Evolutionary conservation across 139 green algal species (phyloP).

Genomic region (Edaphochlamys debaryana): DNA sequence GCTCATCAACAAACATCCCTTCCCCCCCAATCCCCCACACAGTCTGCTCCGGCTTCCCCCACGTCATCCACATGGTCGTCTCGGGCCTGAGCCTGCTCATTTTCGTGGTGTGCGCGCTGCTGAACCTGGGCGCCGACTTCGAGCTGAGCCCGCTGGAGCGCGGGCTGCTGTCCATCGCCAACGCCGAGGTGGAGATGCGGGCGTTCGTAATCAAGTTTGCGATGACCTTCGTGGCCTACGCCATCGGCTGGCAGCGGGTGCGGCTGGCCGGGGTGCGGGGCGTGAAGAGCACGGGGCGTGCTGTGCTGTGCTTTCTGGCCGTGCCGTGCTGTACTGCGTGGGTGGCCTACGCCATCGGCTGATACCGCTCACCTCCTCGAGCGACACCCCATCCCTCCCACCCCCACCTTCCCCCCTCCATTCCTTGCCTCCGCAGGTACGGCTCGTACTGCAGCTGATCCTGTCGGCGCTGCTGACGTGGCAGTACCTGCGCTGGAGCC

Average conservation of each 20-base stretch:
- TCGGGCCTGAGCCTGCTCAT: not conserved
- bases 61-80: conserved; percentile 22
- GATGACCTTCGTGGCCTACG: conserved; percentile 37
- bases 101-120: conserved; percentile 26
- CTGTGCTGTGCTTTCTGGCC: too few relatives aligned
- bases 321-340: too few relatives aligned
- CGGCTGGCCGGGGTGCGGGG: too few relatives aligned
- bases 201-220: conserved; percentile 41
- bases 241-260: conserved; percentile 28
- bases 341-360: too few relatives aligned
- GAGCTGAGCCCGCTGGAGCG: conserved; percentile 25
- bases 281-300: too few relatives aligned
- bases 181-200: conserved; percentile 26
- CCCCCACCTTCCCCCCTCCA: not conserved
- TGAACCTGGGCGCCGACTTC: conserved; percentile 35
- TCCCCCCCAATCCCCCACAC: not conserved
- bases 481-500: conserved; percentile 30
- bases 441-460: conserved; percentile 6
- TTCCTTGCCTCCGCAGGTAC: not conserved
- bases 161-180: conserved; percentile 14
- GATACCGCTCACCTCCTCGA: too few relatives aligned
- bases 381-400: too few relatives aligned
- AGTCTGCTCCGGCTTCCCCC: conserved; percentile 28
- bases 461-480: conserved; percentile 8
- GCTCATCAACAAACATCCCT: not conserved